These are phyloP conservation scores for Gentiana straminea DNA, from an alignment of 257 asterid species.

Conservation along the genomic window DNA sequence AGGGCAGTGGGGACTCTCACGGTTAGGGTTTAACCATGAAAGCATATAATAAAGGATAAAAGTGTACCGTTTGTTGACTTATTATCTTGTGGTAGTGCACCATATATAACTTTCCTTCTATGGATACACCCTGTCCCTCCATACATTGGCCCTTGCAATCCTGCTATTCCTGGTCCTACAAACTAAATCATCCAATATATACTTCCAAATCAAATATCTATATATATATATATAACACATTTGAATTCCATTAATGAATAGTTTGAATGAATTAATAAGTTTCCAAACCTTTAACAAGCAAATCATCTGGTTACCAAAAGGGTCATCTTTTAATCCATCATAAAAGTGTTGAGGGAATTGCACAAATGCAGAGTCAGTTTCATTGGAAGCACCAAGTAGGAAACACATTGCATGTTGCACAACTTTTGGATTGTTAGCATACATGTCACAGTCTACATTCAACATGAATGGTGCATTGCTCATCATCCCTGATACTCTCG, in stretches of 20 bases:
- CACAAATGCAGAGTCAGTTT: constrained; percentile 19
- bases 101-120: constrained; percentile 26
- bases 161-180: constrained; percentile 17
- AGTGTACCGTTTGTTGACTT: constrained; percentile 10
- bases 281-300: constrained; percentile 7
- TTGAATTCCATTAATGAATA: no score
- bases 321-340: constrained; percentile 26
- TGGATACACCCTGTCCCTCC: constrained; percentile 34
- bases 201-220: not conserved
- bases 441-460: constrained; percentile 36
- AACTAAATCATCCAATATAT: constrained; percentile 7
- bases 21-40: not conserved
- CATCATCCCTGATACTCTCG: constrained; percentile 32
- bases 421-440: constrained; percentile 23
- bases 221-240: not conserved
- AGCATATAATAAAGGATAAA: not conserved
- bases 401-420: constrained; percentile 31
- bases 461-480: constrained; percentile 33
- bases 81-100: constrained; percentile 13
- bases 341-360: constrained; percentile 29
- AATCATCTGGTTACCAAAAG: constrained; percentile 27
- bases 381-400: constrained; percentile 18
- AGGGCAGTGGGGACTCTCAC: no score
- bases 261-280: not conserved
- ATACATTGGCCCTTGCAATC: constrained; percentile 28